These are phyloP conservation scores for Parafenestella ontariensis DNA, from an alignment of 2,329 filamentous ascomycete species.

Conservation along the genomic window DNA sequence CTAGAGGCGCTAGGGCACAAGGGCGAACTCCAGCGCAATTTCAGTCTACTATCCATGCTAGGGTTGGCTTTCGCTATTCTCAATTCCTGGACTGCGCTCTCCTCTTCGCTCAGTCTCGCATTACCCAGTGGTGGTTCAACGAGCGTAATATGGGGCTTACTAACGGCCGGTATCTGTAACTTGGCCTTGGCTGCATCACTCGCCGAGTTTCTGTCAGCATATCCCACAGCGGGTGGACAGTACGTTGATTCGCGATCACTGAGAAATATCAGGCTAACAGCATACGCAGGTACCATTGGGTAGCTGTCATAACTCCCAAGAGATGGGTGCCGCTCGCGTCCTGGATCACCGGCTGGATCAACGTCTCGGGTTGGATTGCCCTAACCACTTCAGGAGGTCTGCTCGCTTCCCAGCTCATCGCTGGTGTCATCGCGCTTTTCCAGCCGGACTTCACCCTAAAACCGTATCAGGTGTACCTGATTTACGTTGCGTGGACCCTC, in stretches of 20 bases:
- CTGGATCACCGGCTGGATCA: slow-evolving; percentile 77
- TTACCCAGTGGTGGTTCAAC: slow-evolving; percentile 75
- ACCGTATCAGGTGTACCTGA: slow-evolving; percentile 75
- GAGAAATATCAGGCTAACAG: slow-evolving; percentile 50
- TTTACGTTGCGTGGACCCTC: slow-evolving; percentile 71
- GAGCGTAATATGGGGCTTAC: slow-evolving; percentile 74
- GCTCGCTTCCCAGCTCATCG: slow-evolving; percentile 70
- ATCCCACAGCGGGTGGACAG: slow-evolving; percentile 56
- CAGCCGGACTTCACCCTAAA: slow-evolving; percentile 64
- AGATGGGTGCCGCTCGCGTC: slow-evolving; percentile 68
- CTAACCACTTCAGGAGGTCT: slow-evolving; percentile 72
- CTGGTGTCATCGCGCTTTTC: slow-evolving; percentile 70
- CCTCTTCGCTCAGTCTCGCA: slow-evolving; percentile 64
- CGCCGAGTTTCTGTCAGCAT: slow-evolving; percentile 74
- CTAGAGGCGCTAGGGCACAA: slow-evolving; percentile 60
- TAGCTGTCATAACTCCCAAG: slow-evolving; percentile 68
- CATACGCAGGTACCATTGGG: slow-evolving; percentile 68
- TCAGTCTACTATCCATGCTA: slow-evolving; percentile 66
- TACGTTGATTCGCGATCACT: slow-evolving; percentile 11
- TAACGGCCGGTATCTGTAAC: slow-evolving; percentile 67
- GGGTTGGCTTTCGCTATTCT: slow-evolving; percentile 69
- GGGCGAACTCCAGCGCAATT: slow-evolving; percentile 65
- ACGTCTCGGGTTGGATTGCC: slow-evolving; percentile 72
- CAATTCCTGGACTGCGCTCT: slow-evolving; percentile 69
- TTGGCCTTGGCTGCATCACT: slow-evolving; percentile 72